Evolutionary conservation across 116 monocot genomes (phyloP).

Genomic region (Phalaenopsis hybrid): DNA sequence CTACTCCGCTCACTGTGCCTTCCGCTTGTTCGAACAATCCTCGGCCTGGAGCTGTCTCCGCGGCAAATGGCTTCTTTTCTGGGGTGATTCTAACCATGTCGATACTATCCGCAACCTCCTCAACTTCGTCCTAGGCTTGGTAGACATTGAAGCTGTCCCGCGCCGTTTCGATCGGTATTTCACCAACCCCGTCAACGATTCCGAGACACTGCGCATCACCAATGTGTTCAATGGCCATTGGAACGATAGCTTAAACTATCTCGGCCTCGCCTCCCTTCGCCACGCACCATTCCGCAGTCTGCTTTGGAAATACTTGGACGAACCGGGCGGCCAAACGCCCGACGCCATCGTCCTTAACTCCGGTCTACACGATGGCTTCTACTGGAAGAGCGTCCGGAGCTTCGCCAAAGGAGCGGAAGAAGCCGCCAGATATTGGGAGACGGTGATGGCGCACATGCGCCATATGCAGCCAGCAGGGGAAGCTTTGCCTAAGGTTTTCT

Average conservation of each 20-base stretch:
- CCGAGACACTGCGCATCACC: constrained; percentile 64
- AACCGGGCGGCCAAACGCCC: constrained; percentile 26
- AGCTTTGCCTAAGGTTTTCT: too few relatives aligned
- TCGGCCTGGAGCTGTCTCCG: constrained; percentile 63
- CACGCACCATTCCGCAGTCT: constrained; percentile 37
- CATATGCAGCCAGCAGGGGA: too few relatives aligned
- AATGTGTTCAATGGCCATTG: constrained; percentile 92
- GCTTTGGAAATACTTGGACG: constrained; percentile 40
- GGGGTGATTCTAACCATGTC: constrained; percentile 97
- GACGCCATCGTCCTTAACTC: constrained; percentile 67
- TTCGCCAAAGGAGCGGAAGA: constrained; percentile 54
- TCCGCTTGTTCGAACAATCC: constrained; percentile 37
- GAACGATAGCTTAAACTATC: constrained; percentile 70
- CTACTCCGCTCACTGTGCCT: constrained; percentile 82
- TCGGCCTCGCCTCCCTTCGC: constrained; percentile 58
- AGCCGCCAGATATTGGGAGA: constrained; percentile 65
- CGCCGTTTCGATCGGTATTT: constrained; percentile 57
- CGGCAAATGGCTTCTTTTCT: constrained; percentile 78
- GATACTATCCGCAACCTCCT: constrained; percentile 84
- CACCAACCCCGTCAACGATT: constrained; percentile 38
- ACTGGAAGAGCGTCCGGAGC: constrained; percentile 49
- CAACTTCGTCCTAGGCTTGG: constrained; percentile 50
- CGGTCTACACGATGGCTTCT: constrained; percentile 79
- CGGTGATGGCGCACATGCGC: constrained; percentile 22
- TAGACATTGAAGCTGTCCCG: constrained; percentile 30